Conservation (phyloP, 2,329 filamentous ascomycete species). For the Rhexocercosporidium sp. region DNA sequence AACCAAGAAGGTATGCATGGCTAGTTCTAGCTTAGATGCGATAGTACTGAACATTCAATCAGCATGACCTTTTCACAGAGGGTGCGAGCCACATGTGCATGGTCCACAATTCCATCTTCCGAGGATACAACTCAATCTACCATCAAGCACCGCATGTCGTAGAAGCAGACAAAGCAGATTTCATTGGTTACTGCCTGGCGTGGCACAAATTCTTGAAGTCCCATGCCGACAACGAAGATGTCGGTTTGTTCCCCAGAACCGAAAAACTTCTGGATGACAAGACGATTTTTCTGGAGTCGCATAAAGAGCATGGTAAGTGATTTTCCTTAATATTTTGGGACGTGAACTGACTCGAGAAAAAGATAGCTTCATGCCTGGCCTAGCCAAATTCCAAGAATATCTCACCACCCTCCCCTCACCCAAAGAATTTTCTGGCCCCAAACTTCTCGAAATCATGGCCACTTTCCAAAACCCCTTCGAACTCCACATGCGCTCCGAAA, state of each 20-base stretch:
- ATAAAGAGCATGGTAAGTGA: slow-evolving; percentile 58
- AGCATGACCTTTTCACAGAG: slow-evolving; percentile 54
- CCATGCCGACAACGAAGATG: slow-evolving; percentile 66
- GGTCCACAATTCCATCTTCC: slow-evolving; percentile 66
- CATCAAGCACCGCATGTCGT: slow-evolving; percentile 59
- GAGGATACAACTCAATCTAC: slow-evolving; percentile 67
- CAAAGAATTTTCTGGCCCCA: slow-evolving; percentile 49
- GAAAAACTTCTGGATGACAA: slow-evolving; percentile 54
- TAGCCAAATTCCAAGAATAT: slow-evolving; percentile 58
- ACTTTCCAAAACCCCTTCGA: slow-evolving; percentile 57
- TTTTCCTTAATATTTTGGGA: not conserved
- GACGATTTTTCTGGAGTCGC: slow-evolving; percentile 56
- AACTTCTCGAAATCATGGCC: slow-evolving; percentile 56
- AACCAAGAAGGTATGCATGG: slow-evolving; percentile 52
- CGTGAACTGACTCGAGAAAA: not conserved
- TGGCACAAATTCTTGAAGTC: slow-evolving; percentile 65
- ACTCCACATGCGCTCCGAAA: slow-evolving; percentile 53
- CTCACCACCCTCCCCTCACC: slow-evolving; percentile 50
- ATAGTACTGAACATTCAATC: not conserved
- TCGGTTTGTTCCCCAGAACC: slow-evolving; percentile 59
- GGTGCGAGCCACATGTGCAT: slow-evolving; percentile 64
- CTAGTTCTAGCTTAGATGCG: not conserved
- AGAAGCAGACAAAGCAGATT: slow-evolving; percentile 57
- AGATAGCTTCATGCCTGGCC: slow-evolving; percentile 57
- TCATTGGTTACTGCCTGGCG: slow-evolving; percentile 61